Conservation (phyloP, 768 basidiomycete species). For the Serendipita sp. region DNA sequence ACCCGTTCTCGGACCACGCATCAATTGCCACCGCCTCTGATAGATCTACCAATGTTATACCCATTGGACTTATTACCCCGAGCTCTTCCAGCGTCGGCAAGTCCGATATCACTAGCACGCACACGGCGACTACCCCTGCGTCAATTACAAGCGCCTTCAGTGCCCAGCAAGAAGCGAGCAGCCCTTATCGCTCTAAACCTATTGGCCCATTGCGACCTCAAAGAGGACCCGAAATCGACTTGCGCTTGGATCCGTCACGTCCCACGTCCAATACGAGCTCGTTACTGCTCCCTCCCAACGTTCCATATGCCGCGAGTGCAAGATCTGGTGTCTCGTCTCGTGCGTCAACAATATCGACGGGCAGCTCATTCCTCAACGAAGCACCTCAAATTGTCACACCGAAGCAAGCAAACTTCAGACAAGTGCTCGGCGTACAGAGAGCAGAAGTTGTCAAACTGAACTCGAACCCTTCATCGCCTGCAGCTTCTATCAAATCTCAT, state of each 20-base stretch:
- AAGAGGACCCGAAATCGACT: neutral
- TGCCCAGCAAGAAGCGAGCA: neutral
- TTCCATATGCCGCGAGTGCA: conserved; percentile 29
- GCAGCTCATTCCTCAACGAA: conserved; percentile 66
- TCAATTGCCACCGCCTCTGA: conserved; percentile 65
- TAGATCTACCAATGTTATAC: conserved; percentile 71
- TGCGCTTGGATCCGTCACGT: neutral
- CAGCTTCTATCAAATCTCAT: neutral
- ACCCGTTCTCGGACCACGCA: conserved; percentile 55
- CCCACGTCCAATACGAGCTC: conserved; percentile 11
- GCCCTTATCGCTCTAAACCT: neutral
- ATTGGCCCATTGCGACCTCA: neutral
- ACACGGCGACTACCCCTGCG: neutral
- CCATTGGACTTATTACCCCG: conserved; percentile 63
- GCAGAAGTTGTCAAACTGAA: conserved; percentile 61
- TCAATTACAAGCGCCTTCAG: neutral
- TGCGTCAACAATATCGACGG: conserved; percentile 57
- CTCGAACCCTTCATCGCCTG: neutral
- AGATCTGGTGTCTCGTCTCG: conserved; percentile 39
- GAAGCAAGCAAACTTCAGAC: conserved; percentile 38
- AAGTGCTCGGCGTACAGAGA: conserved; percentile 61
- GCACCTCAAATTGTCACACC: conserved; percentile 70
- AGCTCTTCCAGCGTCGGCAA: conserved; percentile 17
- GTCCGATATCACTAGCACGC: neutral
- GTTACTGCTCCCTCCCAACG: conserved; percentile 24